Conservation (phyloP, 2,329 filamentous ascomycete genomes). For the Camillea tinctor region DNA sequence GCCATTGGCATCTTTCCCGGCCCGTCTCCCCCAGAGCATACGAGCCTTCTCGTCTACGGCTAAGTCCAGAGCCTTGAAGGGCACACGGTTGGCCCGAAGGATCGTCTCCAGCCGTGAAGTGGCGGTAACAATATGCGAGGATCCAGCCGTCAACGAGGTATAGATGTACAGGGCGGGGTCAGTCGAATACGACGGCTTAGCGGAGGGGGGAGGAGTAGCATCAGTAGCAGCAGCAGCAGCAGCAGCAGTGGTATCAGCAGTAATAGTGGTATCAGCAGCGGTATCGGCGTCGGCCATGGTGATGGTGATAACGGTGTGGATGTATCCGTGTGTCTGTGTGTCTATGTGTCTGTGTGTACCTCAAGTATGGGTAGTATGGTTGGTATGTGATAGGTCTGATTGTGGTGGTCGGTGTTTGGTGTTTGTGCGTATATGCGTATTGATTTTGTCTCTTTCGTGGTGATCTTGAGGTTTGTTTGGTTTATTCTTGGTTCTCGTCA, state of each 20-base stretch:
- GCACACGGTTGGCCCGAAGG: slow-evolving; percentile 88
- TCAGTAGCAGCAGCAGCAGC: too few species aligned
- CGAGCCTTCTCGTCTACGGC: slow-evolving; percentile 86
- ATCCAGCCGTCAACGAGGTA: slow-evolving; percentile 92
- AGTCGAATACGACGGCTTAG: slow-evolving; percentile 44
- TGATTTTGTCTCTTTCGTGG: too few species aligned
- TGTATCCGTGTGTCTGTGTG: background rate
- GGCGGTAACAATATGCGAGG: slow-evolving; percentile 92
- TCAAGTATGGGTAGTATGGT: background rate
- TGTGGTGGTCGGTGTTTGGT: too few species aligned
- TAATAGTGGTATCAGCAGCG: too few species aligned
- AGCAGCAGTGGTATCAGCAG: too few species aligned
- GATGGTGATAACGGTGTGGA: too few species aligned
- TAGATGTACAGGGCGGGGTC: slow-evolving; percentile 86
- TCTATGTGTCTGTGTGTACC: background rate
- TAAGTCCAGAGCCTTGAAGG: slow-evolving; percentile 89
- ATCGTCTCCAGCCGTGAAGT: slow-evolving; percentile 96
- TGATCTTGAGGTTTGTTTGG: too few species aligned
- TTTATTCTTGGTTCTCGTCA: too few species aligned
- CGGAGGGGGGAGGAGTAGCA: background rate
- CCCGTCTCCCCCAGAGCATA: slow-evolving; percentile 82
- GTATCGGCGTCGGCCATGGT: slow-evolving; percentile 20
- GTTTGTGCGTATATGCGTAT: too few species aligned
- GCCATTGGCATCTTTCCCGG: slow-evolving; percentile 66
- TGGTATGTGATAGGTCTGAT: background rate